Evolutionary conservation across 176 grass and related monocot genomes (phyloP).

Genomic region (Thinopyrum elongatum): DNA sequence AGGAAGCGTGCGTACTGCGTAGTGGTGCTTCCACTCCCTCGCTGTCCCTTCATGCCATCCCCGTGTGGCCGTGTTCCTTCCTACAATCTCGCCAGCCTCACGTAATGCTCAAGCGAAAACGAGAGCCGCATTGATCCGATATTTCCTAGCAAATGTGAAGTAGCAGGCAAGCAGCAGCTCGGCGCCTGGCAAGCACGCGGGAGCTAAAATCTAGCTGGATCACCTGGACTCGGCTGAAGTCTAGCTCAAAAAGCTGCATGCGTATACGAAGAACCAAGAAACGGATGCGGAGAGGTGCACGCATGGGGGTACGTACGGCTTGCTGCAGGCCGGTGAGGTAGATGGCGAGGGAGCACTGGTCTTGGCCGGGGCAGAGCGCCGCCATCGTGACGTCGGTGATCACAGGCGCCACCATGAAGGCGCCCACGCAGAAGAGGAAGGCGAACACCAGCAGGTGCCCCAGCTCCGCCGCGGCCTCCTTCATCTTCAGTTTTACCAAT

Average conservation of each 20-base stretch:
- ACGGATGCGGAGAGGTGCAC: not conserved
- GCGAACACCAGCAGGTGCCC: conserved; percentile 61
- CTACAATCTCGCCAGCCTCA: not conserved
- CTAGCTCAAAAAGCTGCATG: not conserved
- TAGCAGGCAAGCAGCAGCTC: not conserved
- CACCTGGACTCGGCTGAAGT: not conserved
- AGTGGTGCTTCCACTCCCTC: not conserved
- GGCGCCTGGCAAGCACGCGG: not conserved
- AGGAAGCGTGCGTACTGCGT: not conserved
- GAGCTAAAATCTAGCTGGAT: not conserved
- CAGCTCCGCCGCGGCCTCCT: conserved; percentile 22
- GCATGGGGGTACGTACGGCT: conserved; percentile 22
- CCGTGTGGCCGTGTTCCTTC: not conserved
- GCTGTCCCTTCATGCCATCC: not conserved
- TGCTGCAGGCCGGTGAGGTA: conserved; percentile 64
- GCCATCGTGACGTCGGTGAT: conserved; percentile 71
- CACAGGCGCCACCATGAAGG: conserved; percentile 49
- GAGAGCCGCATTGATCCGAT: not conserved
- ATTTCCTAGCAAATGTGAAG: not conserved
- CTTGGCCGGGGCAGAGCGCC: conserved; percentile 57
- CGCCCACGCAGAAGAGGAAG: conserved; percentile 59
- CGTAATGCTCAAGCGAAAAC: not conserved
- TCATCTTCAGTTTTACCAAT: conserved; percentile 1
- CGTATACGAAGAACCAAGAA: not conserved
- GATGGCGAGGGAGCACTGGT: conserved; percentile 72